Base-by-base conservation (phyloP, 2,329 filamentous ascomycete species). In the Ophiognomonia clavigignenti-juglandacearum region DNA sequence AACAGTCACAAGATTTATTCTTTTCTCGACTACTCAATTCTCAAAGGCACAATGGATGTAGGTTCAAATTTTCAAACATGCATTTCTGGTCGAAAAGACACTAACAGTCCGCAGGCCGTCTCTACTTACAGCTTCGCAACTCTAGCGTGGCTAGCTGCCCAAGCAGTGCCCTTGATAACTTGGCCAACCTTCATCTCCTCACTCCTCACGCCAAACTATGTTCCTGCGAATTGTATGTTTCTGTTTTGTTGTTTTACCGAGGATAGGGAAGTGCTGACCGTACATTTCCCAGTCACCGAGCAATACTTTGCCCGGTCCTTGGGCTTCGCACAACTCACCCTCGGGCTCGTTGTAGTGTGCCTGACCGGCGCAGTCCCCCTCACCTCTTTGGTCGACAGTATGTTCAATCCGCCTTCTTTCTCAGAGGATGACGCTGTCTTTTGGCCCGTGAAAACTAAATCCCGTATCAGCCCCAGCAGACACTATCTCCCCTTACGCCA, bases 281-380 rank as follows among this genome's bases (percentile, higher is more conserved):
- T 37, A 35, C 32, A 20, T n/a, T 16, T 31, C 34, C 54, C 6
- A 80, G 82, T 67, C 20, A 71, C 88, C 26, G 85, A 90, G 64
- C 67, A 78, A 47, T 92, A 92, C 73, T 83, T 91, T 62, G 81
- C 81, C 43, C 84, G 86, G 35, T 80, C 76, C 23, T 74, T 89
- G 1, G 87, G 85, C 53, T 70, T 91, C 47, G 70, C 81, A 24
- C 74, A 89, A 37, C 69, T 90, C 19, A 69, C 80, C 9, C 67
- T 92, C 23, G 82, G 80, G 26, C 59, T 82, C 6, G 65, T 86
- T 11, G 74, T 76, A n/a, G 66, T 90, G 31, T 71, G 88, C 29
- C 73, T 91, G 24, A 86, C 85, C 0, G 88, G 86, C 39, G 75
- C 77, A 3, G 71, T 92, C 5, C 86, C 87, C 1, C 65, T 90